Conservation (phyloP, 108 stramenopile species). For the Halocafeteria seosinensis region DNA sequence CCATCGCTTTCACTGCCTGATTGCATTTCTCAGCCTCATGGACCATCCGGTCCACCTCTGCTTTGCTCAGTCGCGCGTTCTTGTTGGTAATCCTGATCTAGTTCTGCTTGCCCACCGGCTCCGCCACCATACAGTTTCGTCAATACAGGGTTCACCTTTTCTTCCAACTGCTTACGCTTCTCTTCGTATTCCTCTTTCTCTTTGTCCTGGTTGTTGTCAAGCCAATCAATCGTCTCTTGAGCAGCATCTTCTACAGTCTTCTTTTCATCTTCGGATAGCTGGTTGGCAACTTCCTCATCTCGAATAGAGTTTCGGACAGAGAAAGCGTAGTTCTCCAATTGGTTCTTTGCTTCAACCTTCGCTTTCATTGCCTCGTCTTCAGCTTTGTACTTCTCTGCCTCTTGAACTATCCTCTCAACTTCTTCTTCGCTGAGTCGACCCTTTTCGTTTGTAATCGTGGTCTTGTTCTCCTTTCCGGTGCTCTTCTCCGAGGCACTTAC, state of each 20-base stretch:
- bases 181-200: not conserved
- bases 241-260: not conserved
- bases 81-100: constrained; percentile 64
- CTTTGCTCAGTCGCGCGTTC: constrained; percentile 56
- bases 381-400: constrained; percentile 68
- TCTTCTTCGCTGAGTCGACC: constrained; percentile 61
- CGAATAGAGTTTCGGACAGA: not conserved
- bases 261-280: not conserved
- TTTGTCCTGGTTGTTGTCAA: not conserved
- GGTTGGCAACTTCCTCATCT: not conserved
- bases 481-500: constrained; percentile 72
- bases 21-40: constrained; percentile 69
- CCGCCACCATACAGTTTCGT: not conserved
- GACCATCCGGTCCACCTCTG: constrained; percentile 74
- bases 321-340: not conserved
- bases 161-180: not conserved
- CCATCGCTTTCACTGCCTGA: constrained; percentile 18
- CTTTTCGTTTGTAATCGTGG: constrained; percentile 66
- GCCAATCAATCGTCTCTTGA: not conserved
- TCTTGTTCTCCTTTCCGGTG: constrained; percentile 64
- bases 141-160: not conserved
- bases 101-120: constrained; percentile 7
- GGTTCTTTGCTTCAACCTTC: not conserved
- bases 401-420: constrained; percentile 68
- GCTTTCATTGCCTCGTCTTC: constrained; percentile 48